Conservation (phyloP, 2,329 filamentous ascomycete genomes). For the Xylaria hypoxylon region DNA sequence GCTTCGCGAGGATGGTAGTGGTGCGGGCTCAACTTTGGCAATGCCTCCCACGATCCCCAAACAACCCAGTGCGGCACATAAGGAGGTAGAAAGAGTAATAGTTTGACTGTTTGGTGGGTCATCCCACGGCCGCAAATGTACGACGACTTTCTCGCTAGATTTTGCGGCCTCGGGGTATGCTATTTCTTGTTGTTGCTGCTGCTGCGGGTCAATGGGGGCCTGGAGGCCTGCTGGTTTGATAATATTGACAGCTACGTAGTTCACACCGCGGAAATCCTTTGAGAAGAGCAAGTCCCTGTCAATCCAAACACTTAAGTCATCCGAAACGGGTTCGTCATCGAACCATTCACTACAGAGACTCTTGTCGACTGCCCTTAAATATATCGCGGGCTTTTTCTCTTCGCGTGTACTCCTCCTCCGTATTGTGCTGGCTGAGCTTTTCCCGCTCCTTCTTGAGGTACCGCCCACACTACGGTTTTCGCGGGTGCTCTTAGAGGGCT, state of each 20-base stretch:
- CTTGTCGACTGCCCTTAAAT: slow-evolving; percentile 83
- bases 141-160: slow-evolving; percentile 77
- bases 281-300: slow-evolving; percentile 80
- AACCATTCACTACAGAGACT: slow-evolving; percentile 80
- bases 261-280: slow-evolving; percentile 79
- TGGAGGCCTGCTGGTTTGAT: slow-evolving; percentile 83
- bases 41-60: slow-evolving; percentile 84
- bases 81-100: slow-evolving; percentile 78
- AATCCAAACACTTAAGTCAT: slow-evolving; percentile 82
- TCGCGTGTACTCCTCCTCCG: slow-evolving; percentile 69
- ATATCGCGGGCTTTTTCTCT: slow-evolving; percentile 74
- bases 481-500: slow-evolving; percentile 71
- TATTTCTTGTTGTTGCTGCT: slow-evolving; percentile 75
- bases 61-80: slow-evolving; percentile 80
- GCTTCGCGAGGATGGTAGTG: slow-evolving; percentile 74
- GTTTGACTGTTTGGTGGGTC: slow-evolving; percentile 87
- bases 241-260: slow-evolving; percentile 86
- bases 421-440: slow-evolving; percentile 79
- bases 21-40: slow-evolving; percentile 86
- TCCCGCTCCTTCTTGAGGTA: slow-evolving; percentile 81
- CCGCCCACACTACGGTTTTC: slow-evolving; percentile 85
- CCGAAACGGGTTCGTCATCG: slow-evolving; percentile 69
- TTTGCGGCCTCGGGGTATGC: slow-evolving; percentile 62
- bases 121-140: slow-evolving; percentile 81
- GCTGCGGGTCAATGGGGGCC: slow-evolving; percentile 74